Percentiles rank a stretch among this genome's conserved stretches.
Conservation (phyloP, 2,329 filamentous ascomycete species). For the Penicillium carneum region DNA sequence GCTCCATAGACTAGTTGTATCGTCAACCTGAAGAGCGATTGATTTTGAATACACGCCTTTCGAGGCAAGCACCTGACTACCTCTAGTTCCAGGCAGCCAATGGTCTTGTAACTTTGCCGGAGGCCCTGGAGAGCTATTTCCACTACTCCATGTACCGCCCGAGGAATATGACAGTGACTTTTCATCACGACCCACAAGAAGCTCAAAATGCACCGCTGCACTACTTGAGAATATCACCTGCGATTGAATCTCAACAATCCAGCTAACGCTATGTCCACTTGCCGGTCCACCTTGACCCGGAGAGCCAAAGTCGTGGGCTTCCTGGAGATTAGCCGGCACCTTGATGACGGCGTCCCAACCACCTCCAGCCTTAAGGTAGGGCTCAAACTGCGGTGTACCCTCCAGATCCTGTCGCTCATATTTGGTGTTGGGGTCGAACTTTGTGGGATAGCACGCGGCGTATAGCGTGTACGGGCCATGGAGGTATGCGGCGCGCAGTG, state of each 20-base stretch:
- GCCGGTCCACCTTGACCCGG: slow-evolving; percentile 56
- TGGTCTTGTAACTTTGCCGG: slow-evolving; percentile 80
- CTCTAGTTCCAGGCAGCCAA: slow-evolving; percentile 66
- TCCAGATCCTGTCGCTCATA: slow-evolving; percentile 72
- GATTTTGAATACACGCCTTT: slow-evolving; percentile 86
- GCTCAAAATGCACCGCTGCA: slow-evolving; percentile 85
- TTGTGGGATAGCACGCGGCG: slow-evolving; percentile 81
- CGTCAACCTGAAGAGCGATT: slow-evolving; percentile 78
- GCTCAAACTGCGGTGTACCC: slow-evolving; percentile 89
- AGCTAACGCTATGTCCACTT: slow-evolving; percentile 69
- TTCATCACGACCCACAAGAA: slow-evolving; percentile 84
- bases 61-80: slow-evolving; percentile 65
- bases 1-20: slow-evolving; percentile 90
- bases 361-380: slow-evolving; percentile 92
- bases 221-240: slow-evolving; percentile 93
- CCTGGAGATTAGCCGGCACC: slow-evolving; percentile 75
- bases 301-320: slow-evolving; percentile 28
- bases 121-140: slow-evolving; percentile 63
- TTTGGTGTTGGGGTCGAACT: slow-evolving; percentile 82
- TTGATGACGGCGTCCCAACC: slow-evolving; percentile 80
- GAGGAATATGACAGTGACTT: slow-evolving; percentile 77
- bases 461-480: slow-evolving; percentile 94
- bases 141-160: slow-evolving; percentile 59
- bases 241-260: slow-evolving; percentile 89
- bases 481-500: slow-evolving; percentile 90